These are phyloP conservation scores for Lichtheimia corymbifera DNA, from an alignment of 371 early-diverging fungal species.

Conservation along the genomic window DNA sequence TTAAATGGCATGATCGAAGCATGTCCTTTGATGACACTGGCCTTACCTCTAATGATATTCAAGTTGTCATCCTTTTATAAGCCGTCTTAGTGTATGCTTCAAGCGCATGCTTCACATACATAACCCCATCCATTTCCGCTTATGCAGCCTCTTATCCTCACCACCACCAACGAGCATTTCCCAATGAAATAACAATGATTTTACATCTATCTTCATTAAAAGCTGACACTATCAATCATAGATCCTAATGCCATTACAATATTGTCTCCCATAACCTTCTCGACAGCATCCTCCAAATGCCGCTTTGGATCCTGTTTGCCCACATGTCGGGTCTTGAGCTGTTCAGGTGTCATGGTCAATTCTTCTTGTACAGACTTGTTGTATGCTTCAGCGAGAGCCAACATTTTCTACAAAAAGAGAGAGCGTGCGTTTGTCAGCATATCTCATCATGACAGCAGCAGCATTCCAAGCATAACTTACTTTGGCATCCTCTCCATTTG, in stretches of 20 bases:
- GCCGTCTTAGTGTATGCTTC: too few species aligned
- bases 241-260: conserved; percentile 93
- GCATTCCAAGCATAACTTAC: conserved; percentile 30
- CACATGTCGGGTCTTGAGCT: conserved; percentile 95
- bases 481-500: conserved; percentile 85
- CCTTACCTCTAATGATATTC: too few species aligned
- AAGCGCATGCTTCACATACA: too few species aligned
- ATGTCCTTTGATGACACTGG: too few species aligned
- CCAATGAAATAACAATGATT: background rate
- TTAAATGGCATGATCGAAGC: too few species aligned
- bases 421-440: background rate
- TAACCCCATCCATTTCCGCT: too few species aligned
- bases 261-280: conserved; percentile 89
- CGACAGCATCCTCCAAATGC: conserved; percentile 91
- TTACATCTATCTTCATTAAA: conserved; percentile 30
- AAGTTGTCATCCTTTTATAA: too few species aligned
- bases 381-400: conserved; percentile 87
- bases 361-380: conserved; percentile 97
- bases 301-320: conserved; percentile 99
- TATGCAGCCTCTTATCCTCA: too few species aligned
- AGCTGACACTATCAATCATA: conserved; percentile 86
- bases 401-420: conserved; percentile 59
- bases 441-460: too few species aligned
- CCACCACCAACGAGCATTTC: too few species aligned
- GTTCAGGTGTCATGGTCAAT: conserved; percentile 89